Percentiles rank a stretch among this genome's conserved stretches.
Conservation (phyloP, 1,284 basidiomycete genomes). For the Marasmius tenuissimus region DNA sequence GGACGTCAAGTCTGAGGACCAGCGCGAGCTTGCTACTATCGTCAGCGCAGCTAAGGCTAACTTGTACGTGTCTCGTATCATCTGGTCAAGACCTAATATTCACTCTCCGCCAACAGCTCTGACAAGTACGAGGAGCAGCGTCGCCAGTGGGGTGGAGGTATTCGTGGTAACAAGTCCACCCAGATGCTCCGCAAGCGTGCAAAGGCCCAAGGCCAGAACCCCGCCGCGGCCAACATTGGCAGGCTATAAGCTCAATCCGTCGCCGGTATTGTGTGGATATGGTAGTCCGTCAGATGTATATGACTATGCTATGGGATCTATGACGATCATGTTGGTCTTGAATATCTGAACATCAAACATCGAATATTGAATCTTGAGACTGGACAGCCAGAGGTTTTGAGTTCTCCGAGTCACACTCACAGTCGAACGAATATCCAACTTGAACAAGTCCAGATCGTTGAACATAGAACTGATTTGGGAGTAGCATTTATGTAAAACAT, state of each 20-base stretch:
- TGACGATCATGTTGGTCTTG: no score
- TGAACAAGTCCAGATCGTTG: no score
- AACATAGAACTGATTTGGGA: no score
- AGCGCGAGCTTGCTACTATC: conserved; percentile 90
- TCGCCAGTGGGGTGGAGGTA: conserved; percentile 94
- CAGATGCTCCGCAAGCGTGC: conserved; percentile 94
- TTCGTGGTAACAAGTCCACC: conserved; percentile 91
- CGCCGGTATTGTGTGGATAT: background rate
- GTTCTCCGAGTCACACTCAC: no score
- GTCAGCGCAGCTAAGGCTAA: conserved; percentile 96
- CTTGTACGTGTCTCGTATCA: conserved; percentile 59
- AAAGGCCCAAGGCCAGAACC: conserved; percentile 79
- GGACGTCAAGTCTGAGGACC: conserved; percentile 94
- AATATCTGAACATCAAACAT: no score
- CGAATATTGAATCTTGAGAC: no score
- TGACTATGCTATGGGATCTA: background rate
- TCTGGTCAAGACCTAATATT: conserved; percentile 2
- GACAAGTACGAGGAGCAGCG: conserved; percentile 95
- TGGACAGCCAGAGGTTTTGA: no score
- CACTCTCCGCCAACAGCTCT: conserved; percentile 48
- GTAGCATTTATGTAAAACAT: no score
- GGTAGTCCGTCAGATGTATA: background rate
- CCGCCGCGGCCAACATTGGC: conserved; percentile 52
- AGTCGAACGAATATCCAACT: no score
- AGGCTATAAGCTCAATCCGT: conserved; percentile 50